These are phyloP conservation scores for Candida xyloterini DNA, from an alignment of 805 yeast genomes.

Conservation along the genomic window DNA sequence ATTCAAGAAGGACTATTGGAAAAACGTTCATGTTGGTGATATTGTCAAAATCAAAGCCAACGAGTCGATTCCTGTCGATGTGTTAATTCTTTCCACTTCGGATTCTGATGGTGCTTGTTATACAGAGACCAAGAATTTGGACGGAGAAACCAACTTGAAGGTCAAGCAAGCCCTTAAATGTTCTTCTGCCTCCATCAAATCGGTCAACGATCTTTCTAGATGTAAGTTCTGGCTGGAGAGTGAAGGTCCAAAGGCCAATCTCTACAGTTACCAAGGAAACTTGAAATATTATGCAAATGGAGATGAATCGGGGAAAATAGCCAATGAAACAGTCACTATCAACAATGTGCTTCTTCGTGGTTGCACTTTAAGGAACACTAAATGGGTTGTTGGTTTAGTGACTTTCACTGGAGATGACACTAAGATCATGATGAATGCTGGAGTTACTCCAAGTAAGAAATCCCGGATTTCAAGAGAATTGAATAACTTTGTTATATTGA, in stretches of 20 bases:
- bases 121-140: conserved; percentile 77
- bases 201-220: conserved; percentile 46
- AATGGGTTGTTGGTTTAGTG: conserved; percentile 79
- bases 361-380: conserved; percentile 73
- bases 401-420: conserved; percentile 76
- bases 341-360: conserved; percentile 73
- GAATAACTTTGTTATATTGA: conserved; percentile 65
- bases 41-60: conserved; percentile 62
- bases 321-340: conserved; percentile 64
- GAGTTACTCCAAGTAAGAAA: conserved; percentile 73
- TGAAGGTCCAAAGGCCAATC: conserved; percentile 80
- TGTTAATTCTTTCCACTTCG: conserved; percentile 63
- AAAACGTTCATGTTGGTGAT: conserved; percentile 73
- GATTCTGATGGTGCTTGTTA: conserved; percentile 66
- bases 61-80: conserved; percentile 78
- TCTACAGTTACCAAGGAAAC: conserved; percentile 75
- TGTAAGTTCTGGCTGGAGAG: conserved; percentile 68
- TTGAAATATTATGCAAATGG: conserved; percentile 43
- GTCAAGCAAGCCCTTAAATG: conserved; percentile 71
- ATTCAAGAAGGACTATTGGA: conserved; percentile 56
- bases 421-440: conserved; percentile 78
- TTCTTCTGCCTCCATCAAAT: conserved; percentile 36
- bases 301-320: conserved; percentile 34
- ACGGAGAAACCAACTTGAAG: conserved; percentile 78
- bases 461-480: conserved; percentile 72